Conservation (phyloP, 768 basidiomycete species). For the Russula vinacea region DNA sequence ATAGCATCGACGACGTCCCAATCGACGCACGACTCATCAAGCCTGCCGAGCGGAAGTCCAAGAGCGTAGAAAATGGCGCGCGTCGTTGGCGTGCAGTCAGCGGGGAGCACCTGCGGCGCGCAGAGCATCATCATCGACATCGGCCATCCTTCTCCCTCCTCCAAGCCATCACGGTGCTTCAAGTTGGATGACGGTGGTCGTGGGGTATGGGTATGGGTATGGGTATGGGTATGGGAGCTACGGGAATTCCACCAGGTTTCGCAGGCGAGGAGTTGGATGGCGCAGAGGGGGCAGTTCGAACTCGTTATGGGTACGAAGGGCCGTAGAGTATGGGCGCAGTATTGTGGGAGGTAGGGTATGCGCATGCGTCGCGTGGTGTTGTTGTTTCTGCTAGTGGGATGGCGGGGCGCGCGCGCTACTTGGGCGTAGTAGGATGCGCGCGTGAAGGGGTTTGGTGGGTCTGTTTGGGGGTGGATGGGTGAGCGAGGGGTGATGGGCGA, state of each 20-base stretch:
- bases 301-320: not conserved
- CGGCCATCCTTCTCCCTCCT: too few relatives aligned
- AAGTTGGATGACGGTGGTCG: too few relatives aligned
- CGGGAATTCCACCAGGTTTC: constrained; percentile 12
- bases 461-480: not conserved
- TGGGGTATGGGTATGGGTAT: too few relatives aligned
- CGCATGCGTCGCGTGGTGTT: not conserved
- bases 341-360: constrained; percentile 15
- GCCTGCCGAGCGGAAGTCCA: constrained; percentile 8
- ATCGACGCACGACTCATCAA: constrained; percentile 17
- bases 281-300: not conserved
- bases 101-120: constrained; percentile 4
- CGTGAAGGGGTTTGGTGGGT: not conserved
- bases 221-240: too few relatives aligned
- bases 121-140: not conserved
- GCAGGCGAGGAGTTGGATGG: constrained; percentile 13
- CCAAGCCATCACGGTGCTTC: too few relatives aligned
- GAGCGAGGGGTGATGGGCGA: not conserved
- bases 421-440: not conserved
- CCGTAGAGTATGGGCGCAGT: not conserved
- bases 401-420: not conserved
- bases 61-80: constrained; percentile 14
- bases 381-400: too few relatives aligned
- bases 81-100: not conserved
- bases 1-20: constrained; percentile 9